Base-by-base conservation (phyloP, 208 protist species). In the Wallacemonas collosoma region DNA sequence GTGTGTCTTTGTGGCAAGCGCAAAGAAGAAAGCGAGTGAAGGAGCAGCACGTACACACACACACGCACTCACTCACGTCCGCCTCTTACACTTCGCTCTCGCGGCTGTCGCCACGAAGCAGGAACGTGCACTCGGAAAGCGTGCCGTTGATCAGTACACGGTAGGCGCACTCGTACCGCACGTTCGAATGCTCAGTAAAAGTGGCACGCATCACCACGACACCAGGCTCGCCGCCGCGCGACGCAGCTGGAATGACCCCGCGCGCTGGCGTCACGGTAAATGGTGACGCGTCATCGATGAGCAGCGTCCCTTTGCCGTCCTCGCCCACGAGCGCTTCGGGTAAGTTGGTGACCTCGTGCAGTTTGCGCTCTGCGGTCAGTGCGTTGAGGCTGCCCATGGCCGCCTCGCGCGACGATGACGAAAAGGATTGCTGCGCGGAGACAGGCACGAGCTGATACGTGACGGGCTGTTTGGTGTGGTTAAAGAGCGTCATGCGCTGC, bases 21-120 rank as follows among this genome's bases (percentile, higher is more conserved):
- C 35, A 71, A 61, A 71, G 4, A 66, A 76, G 47, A 56, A 48
- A 55, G 61, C 36, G 54, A 50, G 60, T 38, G 26, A 57, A 2
- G 57, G 1, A 48, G 55, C 11, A 40, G 41, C 5, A 40, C 64
- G 11, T 53, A 26, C 26, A 26, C 26, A 26, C 26, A 26, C 26
- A 26, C 26, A 26, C 26, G 26, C 26, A 26, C 26, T 26, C 26
- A 26, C 26, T 26, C 26, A 26, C 26, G 26, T 26, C 26, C 26
- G 26, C 26, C 26, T 26, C 26, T 26, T 75, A 96, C 70, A 94
- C 71, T 75, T 96, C 92, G 2, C 87, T 88, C 72, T 93, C 89
- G 54, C 92, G 85, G 54, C 89, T 94, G 60, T 93, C 88, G 17
- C 92, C 92, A 14, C 83, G 77, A 45, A 96, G 70, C 8, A 85